Base-by-base conservation (phyloP, 306 rosid species). In the Urtica urens region DNA sequence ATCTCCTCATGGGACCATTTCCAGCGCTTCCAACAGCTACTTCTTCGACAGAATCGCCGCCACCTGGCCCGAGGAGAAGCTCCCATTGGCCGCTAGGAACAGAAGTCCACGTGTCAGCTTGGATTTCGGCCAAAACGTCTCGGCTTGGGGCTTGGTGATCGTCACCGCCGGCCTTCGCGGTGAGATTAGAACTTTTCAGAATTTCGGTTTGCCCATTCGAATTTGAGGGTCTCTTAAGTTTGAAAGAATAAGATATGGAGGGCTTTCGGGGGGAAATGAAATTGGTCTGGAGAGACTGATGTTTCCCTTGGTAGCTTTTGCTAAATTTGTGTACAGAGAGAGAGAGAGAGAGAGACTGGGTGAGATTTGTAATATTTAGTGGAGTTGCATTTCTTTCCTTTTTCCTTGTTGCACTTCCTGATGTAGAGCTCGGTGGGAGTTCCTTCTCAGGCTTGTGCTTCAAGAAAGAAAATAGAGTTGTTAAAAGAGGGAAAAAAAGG, bases 131-230 rank as follows among this genome's bases (percentile, higher is more conserved):
- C 75, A 69, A 35, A 80, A 79, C 72, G 62, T 60, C 77, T 46
- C 96, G 29, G 94, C 87, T 27, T 92, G 94, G 99, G 94, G 96
- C 38, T 57, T 92, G 86, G 99, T 92, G 86, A 75, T 92, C 55
- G 95, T 92, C 47, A 79, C 94, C 33, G 99, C 99, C 2, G 87
- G 96, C 46, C 87, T 79, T 45, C 65, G 87, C 51, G 99, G 99
- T 30, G 94, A 92, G 57, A 85, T 92, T 62, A 62, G 80, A 77
- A 80, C 94, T 46, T 92, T 77, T 75, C 99, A 82, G 54, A 92
- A 92, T 75, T 92, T 92, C 75, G 94, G 99, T 57, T 69, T 75
- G 38, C 93, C 99, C 12, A 73, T 92, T 63, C 71, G 83, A 58
- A 79, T 85, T 38, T 92, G 59, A 71, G 60, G 67, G 53, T 51